A percentile compares a stretch with the other conserved stretches of the same genome.
These are phyloP conservation scores for Hypoxylon fuscum DNA, from an alignment of 495 filamentous ascomycete genomes.

Conservation along the genomic window DNA sequence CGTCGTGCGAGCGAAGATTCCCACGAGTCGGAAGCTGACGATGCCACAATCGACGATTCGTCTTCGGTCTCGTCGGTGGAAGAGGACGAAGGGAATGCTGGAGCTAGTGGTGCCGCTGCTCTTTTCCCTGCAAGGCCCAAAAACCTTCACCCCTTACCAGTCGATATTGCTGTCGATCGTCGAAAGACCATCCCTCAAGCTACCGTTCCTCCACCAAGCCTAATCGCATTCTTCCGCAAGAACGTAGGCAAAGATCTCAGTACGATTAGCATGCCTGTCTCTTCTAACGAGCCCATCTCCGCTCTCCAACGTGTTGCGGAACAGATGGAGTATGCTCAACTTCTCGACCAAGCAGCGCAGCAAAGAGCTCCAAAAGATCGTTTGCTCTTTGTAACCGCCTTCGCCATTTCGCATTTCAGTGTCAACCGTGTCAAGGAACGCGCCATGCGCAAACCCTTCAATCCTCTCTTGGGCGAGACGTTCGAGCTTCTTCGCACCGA, in stretches of 20 bases:
- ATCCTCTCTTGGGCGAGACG: conserved; percentile 96
- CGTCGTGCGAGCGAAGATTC: conserved; percentile 66
- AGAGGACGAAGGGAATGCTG: conserved; percentile 56
- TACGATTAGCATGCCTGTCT: conserved; percentile 96
- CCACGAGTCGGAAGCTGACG: conserved; percentile 62
- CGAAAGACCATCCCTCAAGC: conserved; percentile 75
- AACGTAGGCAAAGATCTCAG: conserved; percentile 98
- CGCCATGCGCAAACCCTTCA: conserved; percentile 96
- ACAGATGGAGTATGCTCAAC: conserved; percentile 84
- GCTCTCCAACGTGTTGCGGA: conserved; percentile 88
- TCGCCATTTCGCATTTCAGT: conserved; percentile 85
- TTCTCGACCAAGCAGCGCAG: conserved; percentile 79
- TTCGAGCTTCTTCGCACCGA: conserved; percentile 93
- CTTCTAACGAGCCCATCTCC: conserved; percentile 92
- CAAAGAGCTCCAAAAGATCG: conserved; percentile 69
- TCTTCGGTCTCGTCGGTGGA: conserved; percentile 70
- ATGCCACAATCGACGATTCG: conserved; percentile 64
- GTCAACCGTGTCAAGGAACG: conserved; percentile 84
- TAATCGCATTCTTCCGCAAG: conserved; percentile 94
- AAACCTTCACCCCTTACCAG: conserved; percentile 79
- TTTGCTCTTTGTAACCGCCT: conserved; percentile 85
- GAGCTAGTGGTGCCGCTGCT: conserved; percentile 51
- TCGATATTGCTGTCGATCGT: conserved; percentile 68
- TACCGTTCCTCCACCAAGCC: conserved; percentile 81
- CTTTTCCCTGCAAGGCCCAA: conserved; percentile 79